These are phyloP conservation scores for Kwoniella sp. DNA, from an alignment of 768 basidiomycete species.

Conservation along the genomic window DNA sequence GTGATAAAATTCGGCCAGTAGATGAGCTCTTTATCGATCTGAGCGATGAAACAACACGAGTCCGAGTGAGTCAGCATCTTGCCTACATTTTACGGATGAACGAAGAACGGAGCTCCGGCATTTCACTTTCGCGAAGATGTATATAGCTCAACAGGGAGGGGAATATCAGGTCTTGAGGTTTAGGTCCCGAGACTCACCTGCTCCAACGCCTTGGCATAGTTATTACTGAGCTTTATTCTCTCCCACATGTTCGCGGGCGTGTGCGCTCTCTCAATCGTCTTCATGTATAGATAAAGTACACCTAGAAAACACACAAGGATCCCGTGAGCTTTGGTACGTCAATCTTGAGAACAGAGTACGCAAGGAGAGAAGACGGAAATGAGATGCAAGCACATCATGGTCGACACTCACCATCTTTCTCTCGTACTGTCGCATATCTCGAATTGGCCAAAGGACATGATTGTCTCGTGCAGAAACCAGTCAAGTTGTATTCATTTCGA, in stretches of 20 bases:
- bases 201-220: constrained; percentile 91
- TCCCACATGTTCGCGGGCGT: constrained; percentile 98
- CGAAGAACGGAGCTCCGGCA: too few relatives aligned
- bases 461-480: constrained; percentile 89
- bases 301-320: constrained; percentile 59
- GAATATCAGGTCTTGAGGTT: too few relatives aligned
- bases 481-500: constrained; percentile 97
- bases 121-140: too few relatives aligned
- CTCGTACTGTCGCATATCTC: constrained; percentile 95
- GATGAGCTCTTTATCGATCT: constrained; percentile 95
- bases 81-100: too few relatives aligned
- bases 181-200: constrained; percentile 74
- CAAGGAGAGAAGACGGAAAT: background rate
- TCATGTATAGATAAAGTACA: constrained; percentile 86
- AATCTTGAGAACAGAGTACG: too few relatives aligned
- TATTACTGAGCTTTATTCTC: constrained; percentile 84
- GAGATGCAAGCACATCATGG: background rate
- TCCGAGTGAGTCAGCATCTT: too few relatives aligned
- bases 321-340: too few relatives aligned
- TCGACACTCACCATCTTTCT: constrained; percentile 74
- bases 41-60: too few relatives aligned
- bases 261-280: constrained; percentile 97
- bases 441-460: constrained; percentile 98
- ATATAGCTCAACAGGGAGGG: too few relatives aligned
- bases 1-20: constrained; percentile 98